Base-by-base conservation (phyloP, 2,329 filamentous ascomycete genomes). In the Colletotrichum sp. region DNA sequence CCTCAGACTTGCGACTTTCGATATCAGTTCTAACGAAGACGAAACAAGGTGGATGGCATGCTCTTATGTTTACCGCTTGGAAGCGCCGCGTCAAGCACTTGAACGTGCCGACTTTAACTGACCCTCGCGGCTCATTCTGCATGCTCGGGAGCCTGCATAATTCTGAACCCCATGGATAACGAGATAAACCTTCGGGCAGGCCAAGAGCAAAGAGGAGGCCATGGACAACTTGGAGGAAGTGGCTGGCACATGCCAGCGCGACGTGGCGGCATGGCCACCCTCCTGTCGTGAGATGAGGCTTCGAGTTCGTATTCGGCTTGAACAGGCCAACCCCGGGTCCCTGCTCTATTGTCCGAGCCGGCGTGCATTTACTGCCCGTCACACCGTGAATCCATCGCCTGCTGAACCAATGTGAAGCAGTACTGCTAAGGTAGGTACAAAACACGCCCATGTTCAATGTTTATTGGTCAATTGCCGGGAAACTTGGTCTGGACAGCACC, bases 251-350 rank as follows among this genome's bases (percentile, higher is more conserved):
- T 44, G 39, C 39, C 39, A 44, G 16, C 39, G 18, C 39, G 39
- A 44, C 39, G 39, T 44, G 18, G 39, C 16, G 39, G 39, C 39
- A 44, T 44, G 39, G 18, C 8, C 30, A 52, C 55, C 32, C 28
- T 30, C 9, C 49, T 26, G 70, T 30, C 24, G 36, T 36, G 30
- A 39, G 26, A 26, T 30, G 57, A 60, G n/a, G 52, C 63, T 65
- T 71, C 59, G 67, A 65, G n/a, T 74, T 74, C 71, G 71, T 74
- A 74, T 74, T 74, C 71, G 71, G 71, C 70, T 74, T 71, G 55
- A 28, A 32, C 24, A 13, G 18, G 60, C 30, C 24, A 36, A 18
- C 30, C 60, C 60, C 39, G 18, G 60, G 60, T 32, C 60, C 28
- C 28, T 39, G 44, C 28, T 66, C 55, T 32, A 44, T n/a, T 44